These are phyloP conservation scores for Diaporthe helianthi DNA, from an alignment of 2,329 filamentous ascomycete genomes.

Conservation along the genomic window DNA sequence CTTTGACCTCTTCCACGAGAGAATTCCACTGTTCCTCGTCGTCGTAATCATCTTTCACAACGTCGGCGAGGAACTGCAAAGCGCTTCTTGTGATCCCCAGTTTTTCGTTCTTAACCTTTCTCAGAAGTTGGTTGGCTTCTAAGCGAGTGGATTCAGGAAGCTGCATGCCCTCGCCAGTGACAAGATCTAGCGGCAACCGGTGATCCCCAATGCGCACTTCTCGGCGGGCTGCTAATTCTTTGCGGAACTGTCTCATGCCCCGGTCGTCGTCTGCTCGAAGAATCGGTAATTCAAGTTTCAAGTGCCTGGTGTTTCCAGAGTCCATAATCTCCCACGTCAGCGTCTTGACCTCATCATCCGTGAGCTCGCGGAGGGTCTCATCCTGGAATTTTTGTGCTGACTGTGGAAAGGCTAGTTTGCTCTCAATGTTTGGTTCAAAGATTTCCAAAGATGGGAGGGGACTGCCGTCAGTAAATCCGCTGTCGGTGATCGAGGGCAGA, in stretches of 20 bases:
- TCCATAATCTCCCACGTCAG: slow-evolving; percentile 15
- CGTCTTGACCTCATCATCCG: slow-evolving; percentile 13
- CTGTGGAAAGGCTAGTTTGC: background rate
- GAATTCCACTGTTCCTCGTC: slow-evolving; percentile 34
- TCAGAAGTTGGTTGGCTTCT: slow-evolving; percentile 30
- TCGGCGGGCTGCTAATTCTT: slow-evolving; percentile 31
- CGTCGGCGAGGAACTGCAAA: slow-evolving; percentile 35
- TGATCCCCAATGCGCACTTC: slow-evolving; percentile 35
- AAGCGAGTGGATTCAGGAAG: slow-evolving; percentile 34
- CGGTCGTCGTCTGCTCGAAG: slow-evolving; percentile 40
- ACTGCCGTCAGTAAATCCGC: slow-evolving; percentile 27
- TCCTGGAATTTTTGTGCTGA: slow-evolving; percentile 19
- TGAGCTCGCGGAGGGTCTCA: slow-evolving; percentile 16
- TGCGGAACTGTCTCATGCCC: slow-evolving; percentile 36
- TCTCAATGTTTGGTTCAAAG: background rate
- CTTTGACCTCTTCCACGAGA: slow-evolving; percentile 7
- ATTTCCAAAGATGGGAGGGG: slow-evolving; percentile 22
- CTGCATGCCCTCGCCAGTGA: slow-evolving; percentile 39
- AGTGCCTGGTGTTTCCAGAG: background rate
- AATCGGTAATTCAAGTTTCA: slow-evolving; percentile 39
- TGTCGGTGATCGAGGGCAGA: slow-evolving; percentile 6
- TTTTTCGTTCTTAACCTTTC: slow-evolving; percentile 35
- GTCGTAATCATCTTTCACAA: slow-evolving; percentile 36
- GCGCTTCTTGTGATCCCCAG: slow-evolving; percentile 37
- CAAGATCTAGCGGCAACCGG: slow-evolving; percentile 39